Percentiles rank a stretch among this genome's conserved stretches.
phyloP scores from a whole-genome alignment of 371 early-diverging fungal species.

The Mucor indicus region DNA sequence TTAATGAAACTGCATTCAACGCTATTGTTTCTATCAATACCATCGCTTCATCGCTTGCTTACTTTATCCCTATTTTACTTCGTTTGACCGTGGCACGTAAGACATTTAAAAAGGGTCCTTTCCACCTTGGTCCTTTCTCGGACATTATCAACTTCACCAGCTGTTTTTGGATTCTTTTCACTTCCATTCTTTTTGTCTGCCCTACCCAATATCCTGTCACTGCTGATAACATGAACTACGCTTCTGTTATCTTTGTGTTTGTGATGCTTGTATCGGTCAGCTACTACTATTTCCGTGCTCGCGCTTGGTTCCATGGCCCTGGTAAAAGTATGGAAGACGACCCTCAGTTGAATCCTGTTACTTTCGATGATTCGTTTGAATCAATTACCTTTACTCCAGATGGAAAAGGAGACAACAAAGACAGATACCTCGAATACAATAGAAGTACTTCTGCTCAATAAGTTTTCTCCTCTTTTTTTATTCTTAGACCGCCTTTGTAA shows the following conservation, averaged over 20 bases:
- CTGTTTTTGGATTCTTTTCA: constrained; percentile 56
- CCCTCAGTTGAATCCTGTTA: constrained; percentile 12
- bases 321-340: constrained; percentile 35
- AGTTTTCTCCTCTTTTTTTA: too few species aligned
- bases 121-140: constrained; percentile 55
- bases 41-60: constrained; percentile 70
- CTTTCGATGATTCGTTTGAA: constrained; percentile 14
- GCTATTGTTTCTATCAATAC: constrained; percentile 74
- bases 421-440: too few species aligned
- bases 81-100: constrained; percentile 53
- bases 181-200: constrained; percentile 59
- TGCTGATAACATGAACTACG: constrained; percentile 48
- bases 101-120: constrained; percentile 52
- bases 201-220: constrained; percentile 60
- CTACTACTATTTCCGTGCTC: constrained; percentile 50
- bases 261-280: constrained; percentile 25
- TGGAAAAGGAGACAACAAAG: too few species aligned
- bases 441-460: too few species aligned
- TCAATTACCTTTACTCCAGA: constrained; percentile 1
- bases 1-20: constrained; percentile 50
- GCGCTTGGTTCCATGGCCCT: constrained; percentile 49
- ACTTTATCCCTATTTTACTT: constrained; percentile 67
- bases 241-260: constrained; percentile 35
- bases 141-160: constrained; percentile 43
- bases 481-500: too few species aligned